phyloP scores from a whole-genome alignment of 1,284 basidiomycete species.

The Phenoliferia sp. region DNA sequence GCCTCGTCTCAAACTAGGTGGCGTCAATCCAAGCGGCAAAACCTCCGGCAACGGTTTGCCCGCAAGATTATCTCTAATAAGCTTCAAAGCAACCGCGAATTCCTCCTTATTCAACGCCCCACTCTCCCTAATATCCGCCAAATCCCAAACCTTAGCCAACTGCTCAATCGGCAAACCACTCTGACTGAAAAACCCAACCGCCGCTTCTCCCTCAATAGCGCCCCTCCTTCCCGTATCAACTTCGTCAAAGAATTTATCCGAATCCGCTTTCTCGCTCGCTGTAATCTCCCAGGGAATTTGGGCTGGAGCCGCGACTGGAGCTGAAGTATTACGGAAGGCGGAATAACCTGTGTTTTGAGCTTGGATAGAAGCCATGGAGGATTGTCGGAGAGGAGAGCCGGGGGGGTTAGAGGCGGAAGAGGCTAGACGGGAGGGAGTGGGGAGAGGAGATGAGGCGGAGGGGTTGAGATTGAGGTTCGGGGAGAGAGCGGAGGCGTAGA shows the following conservation, averaged over 20 bases:
- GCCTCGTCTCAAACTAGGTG: slow-evolving; percentile 64
- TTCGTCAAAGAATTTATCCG: slow-evolving; percentile 77
- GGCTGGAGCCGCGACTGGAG: slow-evolving; percentile 11
- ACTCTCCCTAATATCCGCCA: slow-evolving; percentile 84
- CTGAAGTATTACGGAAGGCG: background rate
- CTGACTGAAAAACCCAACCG: slow-evolving; percentile 93
- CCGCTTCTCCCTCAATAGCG: slow-evolving; percentile 85
- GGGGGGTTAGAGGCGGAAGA: slow-evolving; percentile 45
- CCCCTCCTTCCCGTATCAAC: slow-evolving; percentile 74
- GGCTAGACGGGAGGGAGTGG: slow-evolving; percentile 42
- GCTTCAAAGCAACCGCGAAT: slow-evolving; percentile 92
- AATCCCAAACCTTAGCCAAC: slow-evolving; percentile 91
- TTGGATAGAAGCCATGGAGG: background rate
- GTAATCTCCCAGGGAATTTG: slow-evolving; percentile 79
- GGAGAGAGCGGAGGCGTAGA: slow-evolving; percentile 76
- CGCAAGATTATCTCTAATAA: slow-evolving; percentile 81
- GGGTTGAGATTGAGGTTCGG: slow-evolving; percentile 24
- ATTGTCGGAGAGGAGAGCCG: slow-evolving; percentile 43
- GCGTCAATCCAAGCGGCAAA: slow-evolving; percentile 70
- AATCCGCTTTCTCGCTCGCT: slow-evolving; percentile 68
- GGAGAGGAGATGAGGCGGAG: slow-evolving; percentile 49
- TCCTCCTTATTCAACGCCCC: slow-evolving; percentile 85
- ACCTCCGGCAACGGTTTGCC: slow-evolving; percentile 74
- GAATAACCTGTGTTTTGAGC: background rate
- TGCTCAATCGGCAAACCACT: slow-evolving; percentile 78